These are phyloP conservation scores for Ophiostoma montium DNA, from an alignment of 2,329 filamentous ascomycete species.

Conservation along the genomic window DNA sequence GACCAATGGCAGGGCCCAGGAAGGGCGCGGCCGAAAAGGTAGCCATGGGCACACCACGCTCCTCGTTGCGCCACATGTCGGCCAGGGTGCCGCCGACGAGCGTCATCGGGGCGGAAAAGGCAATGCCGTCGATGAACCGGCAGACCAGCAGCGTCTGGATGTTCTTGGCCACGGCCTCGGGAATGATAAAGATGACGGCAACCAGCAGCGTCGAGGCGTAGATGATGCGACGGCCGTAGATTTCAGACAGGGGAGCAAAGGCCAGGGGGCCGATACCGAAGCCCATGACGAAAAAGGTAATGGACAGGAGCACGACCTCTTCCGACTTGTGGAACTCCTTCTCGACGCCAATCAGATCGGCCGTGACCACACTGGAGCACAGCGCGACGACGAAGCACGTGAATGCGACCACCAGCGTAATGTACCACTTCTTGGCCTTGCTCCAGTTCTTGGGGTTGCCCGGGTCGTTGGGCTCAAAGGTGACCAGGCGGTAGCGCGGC, in stretches of 20 bases:
- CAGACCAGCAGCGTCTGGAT: slow-evolving; percentile 64
- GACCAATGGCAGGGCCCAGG: slow-evolving; percentile 64
- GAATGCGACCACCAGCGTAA: slow-evolving; percentile 68
- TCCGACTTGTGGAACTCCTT: slow-evolving; percentile 52
- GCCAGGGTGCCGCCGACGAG: slow-evolving; percentile 70
- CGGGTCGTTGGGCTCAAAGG: slow-evolving; percentile 54
- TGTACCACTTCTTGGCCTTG: slow-evolving; percentile 66
- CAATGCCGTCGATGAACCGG: slow-evolving; percentile 66
- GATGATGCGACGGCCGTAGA: slow-evolving; percentile 56
- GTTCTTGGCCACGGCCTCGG: slow-evolving; percentile 63
- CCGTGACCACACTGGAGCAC: slow-evolving; percentile 61
- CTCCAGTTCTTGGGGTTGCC: slow-evolving; percentile 81
- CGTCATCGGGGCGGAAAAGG: slow-evolving; percentile 77
- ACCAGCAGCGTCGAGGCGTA: slow-evolving; percentile 55
- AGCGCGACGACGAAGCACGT: slow-evolving; percentile 66
- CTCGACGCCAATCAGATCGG: slow-evolving; percentile 52
- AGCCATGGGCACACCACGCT: slow-evolving; percentile 76
- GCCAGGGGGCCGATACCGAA: slow-evolving; percentile 70
- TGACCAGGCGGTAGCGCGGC: slow-evolving; percentile 37
- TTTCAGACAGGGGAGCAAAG: slow-evolving; percentile 66
- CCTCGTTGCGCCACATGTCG: slow-evolving; percentile 73
- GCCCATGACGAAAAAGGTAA: slow-evolving; percentile 67
- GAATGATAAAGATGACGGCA: slow-evolving; percentile 67
- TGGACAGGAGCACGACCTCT: slow-evolving; percentile 57
- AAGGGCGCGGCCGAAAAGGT: slow-evolving; percentile 75